Evolutionary conservation across 2,329 filamentous ascomycete genomes (phyloP).

Genomic region (Aschersonia sp.): DNA sequence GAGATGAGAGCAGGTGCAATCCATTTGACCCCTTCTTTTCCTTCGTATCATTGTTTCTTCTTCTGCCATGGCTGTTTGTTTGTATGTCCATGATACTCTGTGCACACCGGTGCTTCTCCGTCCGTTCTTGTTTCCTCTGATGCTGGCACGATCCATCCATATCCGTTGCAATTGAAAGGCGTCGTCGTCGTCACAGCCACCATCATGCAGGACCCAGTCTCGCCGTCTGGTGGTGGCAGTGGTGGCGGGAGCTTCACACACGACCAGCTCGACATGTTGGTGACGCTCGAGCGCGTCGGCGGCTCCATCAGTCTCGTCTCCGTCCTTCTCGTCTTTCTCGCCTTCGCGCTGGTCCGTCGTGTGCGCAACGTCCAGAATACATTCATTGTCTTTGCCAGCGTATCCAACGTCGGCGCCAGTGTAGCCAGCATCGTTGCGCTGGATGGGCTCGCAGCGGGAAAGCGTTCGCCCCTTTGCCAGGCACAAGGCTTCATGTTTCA

Average conservation of each 20-base stretch:
- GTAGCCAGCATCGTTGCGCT: slow-evolving; percentile 57
- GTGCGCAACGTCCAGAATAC: slow-evolving; percentile 45
- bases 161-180: too few species aligned
- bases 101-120: too few species aligned
- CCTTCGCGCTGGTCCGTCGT: slow-evolving; percentile 33
- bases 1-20: too few species aligned
- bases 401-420: slow-evolving; percentile 44
- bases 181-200: too few species aligned
- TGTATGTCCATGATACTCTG: too few species aligned
- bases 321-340: slow-evolving; percentile 35
- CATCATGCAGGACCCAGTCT: too few species aligned
- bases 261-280: slow-evolving; percentile 25
- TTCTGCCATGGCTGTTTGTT: too few species aligned
- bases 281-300: slow-evolving; percentile 36
- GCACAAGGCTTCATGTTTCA: slow-evolving; percentile 48
- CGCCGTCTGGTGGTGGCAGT: too few species aligned
- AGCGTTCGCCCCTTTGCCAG: slow-evolving; percentile 43
- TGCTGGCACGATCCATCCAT: too few species aligned
- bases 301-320: slow-evolving; percentile 36
- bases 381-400: slow-evolving; percentile 46
- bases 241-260: slow-evolving; percentile 11
- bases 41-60: too few species aligned
- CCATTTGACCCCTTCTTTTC: too few species aligned
- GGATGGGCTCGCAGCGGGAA: slow-evolving; percentile 42
- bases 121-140: too few species aligned